Conservation (phyloP, 108 stramenopile genomes). For the Craspedostauros australis region DNA sequence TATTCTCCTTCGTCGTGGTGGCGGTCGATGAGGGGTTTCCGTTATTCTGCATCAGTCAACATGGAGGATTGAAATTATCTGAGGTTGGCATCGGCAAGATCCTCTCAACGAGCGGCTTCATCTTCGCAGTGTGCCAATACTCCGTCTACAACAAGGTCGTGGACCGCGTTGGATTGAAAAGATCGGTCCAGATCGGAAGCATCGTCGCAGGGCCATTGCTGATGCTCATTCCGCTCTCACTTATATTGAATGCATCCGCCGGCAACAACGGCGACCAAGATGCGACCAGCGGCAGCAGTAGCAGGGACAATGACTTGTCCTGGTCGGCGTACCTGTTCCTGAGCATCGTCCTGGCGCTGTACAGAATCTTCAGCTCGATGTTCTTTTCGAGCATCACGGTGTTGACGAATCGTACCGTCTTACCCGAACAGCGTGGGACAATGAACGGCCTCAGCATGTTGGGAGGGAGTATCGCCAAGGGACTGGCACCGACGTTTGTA, state of each 20-base stretch:
- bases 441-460: constrained; percentile 63
- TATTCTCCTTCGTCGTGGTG: constrained; percentile 44
- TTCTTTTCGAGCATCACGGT: constrained; percentile 54
- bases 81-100: constrained; percentile 62
- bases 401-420: constrained; percentile 53
- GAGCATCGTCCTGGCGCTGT: constrained; percentile 22
- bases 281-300: too few relatives aligned
- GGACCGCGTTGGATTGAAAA: constrained; percentile 40
- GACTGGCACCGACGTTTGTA: constrained; percentile 45
- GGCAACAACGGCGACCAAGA: too few relatives aligned
- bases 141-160: constrained; percentile 27
- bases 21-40: constrained; percentile 61
- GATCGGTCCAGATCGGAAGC: constrained; percentile 33
- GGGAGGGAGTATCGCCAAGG: constrained; percentile 52
- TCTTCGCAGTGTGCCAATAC: constrained; percentile 51
- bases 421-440: constrained; percentile 41
- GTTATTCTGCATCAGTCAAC: constrained; percentile 53
- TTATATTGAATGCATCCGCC: constrained; percentile 13
- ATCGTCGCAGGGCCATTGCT: constrained; percentile 24
- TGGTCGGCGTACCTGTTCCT: constrained; percentile 13
- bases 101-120: constrained; percentile 39
- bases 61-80: constrained; percentile 43
- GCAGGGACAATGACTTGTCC: too few relatives aligned
- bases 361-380: constrained; percentile 33
- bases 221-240: constrained; percentile 35